Evolutionary conservation across 148 eudicot genomes (phyloP), one percentile per base, ranked within the genome.

Genomic region (Dianthus caryophyllus): DNA sequence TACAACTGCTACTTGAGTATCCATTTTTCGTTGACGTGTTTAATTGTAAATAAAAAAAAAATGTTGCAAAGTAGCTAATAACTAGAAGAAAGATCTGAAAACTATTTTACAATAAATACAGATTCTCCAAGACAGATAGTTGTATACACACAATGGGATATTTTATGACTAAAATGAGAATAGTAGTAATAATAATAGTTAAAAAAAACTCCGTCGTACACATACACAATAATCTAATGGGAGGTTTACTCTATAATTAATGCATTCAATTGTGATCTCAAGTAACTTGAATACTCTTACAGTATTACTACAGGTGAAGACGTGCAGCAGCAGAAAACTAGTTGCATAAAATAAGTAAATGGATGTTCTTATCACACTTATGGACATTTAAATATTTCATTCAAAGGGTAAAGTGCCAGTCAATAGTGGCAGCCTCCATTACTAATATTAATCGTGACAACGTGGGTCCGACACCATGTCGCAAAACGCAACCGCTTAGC

Each of bases 1-100:
- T 1, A 75, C 67, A 10, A 70, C 74, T 20, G 56, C 66, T 13
- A 75, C 61, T 51, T 75, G 47, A 70, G 66, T 0, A 41, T 41
- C 49, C 66, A 62, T 62, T 24, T 60, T 60, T 62, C n/a, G n/a
- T 15, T 30, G 18, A 11, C 21, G 15, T 8, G 12, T 53, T 53
- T 22, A 21, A 21, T 53, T 53, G 57, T 14, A 22, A 53, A 0
- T 6, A 53, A 5, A 24, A 22, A 53, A 0, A 18, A 53, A 5
- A 14, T 41, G 1, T 5, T 30, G 14, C 2, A 30, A 15, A 31
- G 20, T 15, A 58, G 41, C 20, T 31, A 12, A 29, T 26, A 26
- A 29, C 61, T 58, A 5, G 15, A 16, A 55, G 33, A 16, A 0
- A 27, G 62, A 29, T 54, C 30, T 24, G 57, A 53, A 25, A 13